These are phyloP conservation scores for Zygosaccharomyces pseudorouxii DNA, from an alignment of 805 yeast species.

Conservation along the genomic window DNA sequence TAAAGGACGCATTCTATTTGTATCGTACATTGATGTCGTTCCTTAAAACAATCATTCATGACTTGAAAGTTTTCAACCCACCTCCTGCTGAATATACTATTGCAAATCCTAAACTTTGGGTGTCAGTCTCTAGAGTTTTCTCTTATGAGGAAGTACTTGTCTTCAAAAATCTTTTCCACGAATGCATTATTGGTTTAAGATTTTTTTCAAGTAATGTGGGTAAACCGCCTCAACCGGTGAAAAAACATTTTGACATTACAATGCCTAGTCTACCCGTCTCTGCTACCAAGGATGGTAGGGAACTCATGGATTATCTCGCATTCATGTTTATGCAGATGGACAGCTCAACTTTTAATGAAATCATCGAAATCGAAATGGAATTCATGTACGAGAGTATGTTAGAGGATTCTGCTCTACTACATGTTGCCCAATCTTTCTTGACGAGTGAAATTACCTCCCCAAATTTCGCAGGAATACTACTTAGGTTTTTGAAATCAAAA, in stretches of 20 bases:
- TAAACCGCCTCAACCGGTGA: conserved; percentile 26
- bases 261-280: conserved; percentile 83
- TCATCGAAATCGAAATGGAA: conserved; percentile 74
- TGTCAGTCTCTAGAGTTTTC: conserved; percentile 78
- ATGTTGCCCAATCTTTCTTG: conserved; percentile 87
- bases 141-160: conserved; percentile 78
- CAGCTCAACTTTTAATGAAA: conserved; percentile 92
- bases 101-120: conserved; percentile 60
- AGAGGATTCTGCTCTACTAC: conserved; percentile 77
- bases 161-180: conserved; percentile 71
- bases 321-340: conserved; percentile 91
- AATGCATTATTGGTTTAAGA: conserved; percentile 74
- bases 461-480: conserved; percentile 78
- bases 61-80: conserved; percentile 85
- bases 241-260: conserved; percentile 52
- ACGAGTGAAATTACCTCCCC: conserved; percentile 95
- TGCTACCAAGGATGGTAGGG: conserved; percentile 89
- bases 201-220: conserved; percentile 54
- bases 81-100: conserved; percentile 57
- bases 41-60: conserved; percentile 82
- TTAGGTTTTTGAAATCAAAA: conserved; percentile 68
- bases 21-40: conserved; percentile 88
- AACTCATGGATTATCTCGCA: conserved; percentile 91
- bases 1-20: conserved; percentile 82
- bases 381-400: conserved; percentile 74